phyloP scores from a whole-genome alignment of 352 stramenopile genomes.

The Phytopythium litorale region DNA sequence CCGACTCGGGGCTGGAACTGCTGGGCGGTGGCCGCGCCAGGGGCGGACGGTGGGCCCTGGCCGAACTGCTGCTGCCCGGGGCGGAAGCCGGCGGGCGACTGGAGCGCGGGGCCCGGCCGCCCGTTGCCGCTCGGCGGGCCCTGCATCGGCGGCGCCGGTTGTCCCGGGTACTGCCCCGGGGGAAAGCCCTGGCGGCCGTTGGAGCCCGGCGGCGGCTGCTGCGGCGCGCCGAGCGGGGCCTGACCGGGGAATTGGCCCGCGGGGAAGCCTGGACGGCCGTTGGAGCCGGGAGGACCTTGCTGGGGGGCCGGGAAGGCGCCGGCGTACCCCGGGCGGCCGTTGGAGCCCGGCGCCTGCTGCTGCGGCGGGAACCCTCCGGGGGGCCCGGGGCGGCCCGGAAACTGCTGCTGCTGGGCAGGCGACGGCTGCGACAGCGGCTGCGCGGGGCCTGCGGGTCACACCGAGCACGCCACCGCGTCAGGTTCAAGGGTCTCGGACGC shows the following conservation, averaged over 20 bases:
- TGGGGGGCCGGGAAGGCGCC: slow-evolving; percentile 4
- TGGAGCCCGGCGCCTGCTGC: slow-evolving; percentile 5
- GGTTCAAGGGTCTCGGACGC: no score
- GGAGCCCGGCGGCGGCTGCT: slow-evolving; percentile 4
- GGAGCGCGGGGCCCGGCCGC: slow-evolving; percentile 3
- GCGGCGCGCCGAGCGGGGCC: not conserved
- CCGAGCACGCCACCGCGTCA: not conserved
- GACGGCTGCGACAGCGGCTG: slow-evolving; percentile 13
- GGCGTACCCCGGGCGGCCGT: slow-evolving; percentile 7
- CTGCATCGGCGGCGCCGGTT: slow-evolving; percentile 17
- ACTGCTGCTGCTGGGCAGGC: slow-evolving; percentile 30
- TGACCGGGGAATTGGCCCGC: not conserved
- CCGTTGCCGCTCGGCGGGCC: slow-evolving; percentile 16
- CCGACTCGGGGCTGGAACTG: slow-evolving; percentile 23
- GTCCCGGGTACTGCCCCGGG: not conserved
- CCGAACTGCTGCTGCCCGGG: slow-evolving; percentile 21
- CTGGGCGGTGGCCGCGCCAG: slow-evolving; percentile 28
- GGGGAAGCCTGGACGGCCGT: slow-evolving; percentile 6
- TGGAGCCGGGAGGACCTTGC: not conserved
- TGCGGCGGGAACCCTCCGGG: slow-evolving; percentile 5
- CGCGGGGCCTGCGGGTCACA: not conserved
- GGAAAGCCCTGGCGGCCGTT: slow-evolving; percentile 4
- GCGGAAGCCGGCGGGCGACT: slow-evolving; percentile 6
- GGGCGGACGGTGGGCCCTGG: slow-evolving; percentile 21
- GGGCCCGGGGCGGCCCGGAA: slow-evolving; percentile 9